phyloP scores from a whole-genome alignment of 495 filamentous ascomycete species.

The Tuber indicum region DNA sequence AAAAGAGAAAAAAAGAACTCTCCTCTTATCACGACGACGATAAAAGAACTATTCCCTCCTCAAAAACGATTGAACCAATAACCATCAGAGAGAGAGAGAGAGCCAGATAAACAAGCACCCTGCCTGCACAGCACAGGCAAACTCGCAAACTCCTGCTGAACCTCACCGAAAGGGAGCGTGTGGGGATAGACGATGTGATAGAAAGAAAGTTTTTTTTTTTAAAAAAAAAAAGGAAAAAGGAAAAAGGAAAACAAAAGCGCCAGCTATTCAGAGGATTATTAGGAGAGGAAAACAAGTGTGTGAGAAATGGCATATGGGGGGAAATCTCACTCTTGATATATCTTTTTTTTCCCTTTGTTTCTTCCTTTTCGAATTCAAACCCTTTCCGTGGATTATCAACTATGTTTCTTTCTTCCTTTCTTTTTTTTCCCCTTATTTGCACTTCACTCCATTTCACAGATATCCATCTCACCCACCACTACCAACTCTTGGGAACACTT shows the following conservation, averaged over 20 bases:
- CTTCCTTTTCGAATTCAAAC: not conserved
- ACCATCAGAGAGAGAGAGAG: not conserved
- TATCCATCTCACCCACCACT: not conserved
- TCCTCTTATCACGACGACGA: not conserved
- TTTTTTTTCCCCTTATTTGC: not conserved
- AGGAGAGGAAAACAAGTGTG: slow-evolving; percentile 17
- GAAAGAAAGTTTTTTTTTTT: not conserved
- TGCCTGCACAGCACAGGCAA: not conserved
- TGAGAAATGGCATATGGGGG: slow-evolving; percentile 13
- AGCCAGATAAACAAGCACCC: not conserved
- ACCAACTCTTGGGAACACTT: slow-evolving; percentile 17
- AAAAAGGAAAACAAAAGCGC: not conserved
- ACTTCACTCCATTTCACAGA: not conserved
- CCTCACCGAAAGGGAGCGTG: not conserved
- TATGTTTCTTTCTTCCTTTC: not conserved
- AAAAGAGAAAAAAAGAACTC: not conserved
- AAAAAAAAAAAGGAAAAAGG: slow-evolving; percentile 1
- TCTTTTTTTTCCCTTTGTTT: not conserved
- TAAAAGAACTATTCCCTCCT: not conserved
- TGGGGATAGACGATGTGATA: slow-evolving; percentile 4
- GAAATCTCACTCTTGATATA: slow-evolving; percentile 33
- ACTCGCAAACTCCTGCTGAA: not conserved
- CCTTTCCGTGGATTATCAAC: slow-evolving; percentile 26
- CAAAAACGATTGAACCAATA: not conserved
- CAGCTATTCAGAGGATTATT: slow-evolving; percentile 7